Conservation (phyloP, 306 rosid species). For the Ziziphus jujuba region DNA sequence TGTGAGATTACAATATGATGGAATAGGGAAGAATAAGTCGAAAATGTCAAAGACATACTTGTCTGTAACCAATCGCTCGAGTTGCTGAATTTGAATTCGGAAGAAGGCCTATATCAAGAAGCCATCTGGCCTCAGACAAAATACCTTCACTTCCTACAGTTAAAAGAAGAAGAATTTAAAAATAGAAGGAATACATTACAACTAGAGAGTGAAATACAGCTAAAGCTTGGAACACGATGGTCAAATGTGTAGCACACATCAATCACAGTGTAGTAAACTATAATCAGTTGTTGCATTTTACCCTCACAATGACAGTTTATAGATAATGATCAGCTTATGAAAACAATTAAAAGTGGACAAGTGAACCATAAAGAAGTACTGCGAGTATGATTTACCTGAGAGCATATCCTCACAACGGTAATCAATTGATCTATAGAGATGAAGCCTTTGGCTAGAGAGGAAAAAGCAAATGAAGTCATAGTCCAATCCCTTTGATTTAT, state of each 20-base stretch:
- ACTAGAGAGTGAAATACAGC: too few species aligned
- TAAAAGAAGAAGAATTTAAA: conserved; percentile 21
- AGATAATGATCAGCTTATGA: conserved; percentile 2
- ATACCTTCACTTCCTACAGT: conserved; percentile 66
- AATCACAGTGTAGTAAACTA: too few species aligned
- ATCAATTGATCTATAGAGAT: conserved; percentile 75
- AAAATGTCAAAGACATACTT: conserved; percentile 42
- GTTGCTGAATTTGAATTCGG: conserved; percentile 90
- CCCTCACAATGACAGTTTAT: neutral
- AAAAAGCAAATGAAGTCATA: conserved; percentile 78
- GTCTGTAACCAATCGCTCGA: conserved; percentile 89
- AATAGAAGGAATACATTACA: neutral
- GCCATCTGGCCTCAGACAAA: conserved; percentile 82
- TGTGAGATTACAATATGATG: neutral
- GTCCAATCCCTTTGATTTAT: conserved; percentile 57
- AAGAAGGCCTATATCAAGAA: conserved; percentile 82
- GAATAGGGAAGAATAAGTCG: neutral
- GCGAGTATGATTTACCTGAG: conserved; percentile 43
- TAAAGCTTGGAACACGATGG: too few species aligned
- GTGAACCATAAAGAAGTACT: neutral
- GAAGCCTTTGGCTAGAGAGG: conserved; percentile 74
- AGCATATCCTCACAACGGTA: conserved; percentile 92
- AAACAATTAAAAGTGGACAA: conserved; percentile 9
- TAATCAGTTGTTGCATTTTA: neutral
- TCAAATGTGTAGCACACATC: too few species aligned